Base-by-base conservation (phyloP, 768 basidiomycete genomes). In the Podaxis sp. region DNA sequence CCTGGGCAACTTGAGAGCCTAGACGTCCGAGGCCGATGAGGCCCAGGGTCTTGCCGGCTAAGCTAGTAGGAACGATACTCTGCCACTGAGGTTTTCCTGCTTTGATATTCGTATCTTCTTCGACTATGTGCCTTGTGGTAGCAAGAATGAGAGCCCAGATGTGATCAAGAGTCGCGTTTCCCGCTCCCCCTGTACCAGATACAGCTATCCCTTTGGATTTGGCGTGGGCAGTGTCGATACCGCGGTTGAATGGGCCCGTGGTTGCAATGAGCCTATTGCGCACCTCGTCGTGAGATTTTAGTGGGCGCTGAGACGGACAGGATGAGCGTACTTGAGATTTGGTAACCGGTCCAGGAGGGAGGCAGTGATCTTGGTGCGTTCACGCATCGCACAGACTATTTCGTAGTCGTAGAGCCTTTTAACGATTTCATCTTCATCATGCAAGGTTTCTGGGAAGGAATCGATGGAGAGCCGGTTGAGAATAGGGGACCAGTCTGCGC, bases 311-410 rank as follows among this genome's bases (percentile, higher is more conserved):
- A 36, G 19, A 19, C 0, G 22, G 11, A 28, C 3, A 59, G 48
- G 17, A 63, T 44, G 15, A 5, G 58, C 75, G 33, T 39, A 79
- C 75, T 77, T 80, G 49, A 90, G 77, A 53, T 84, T 84, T 6
- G 87, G 87, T 38, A 90, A 75, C 49, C 77, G 76, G 58, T 81
- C 81, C 49, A 90, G 69, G 9, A 87, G 65, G 0, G 79, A 73
- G 5, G 75, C 70, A 6, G 77, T 69, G 68, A 90, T 83, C 61
- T 81, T 83, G 0, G 88, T 89, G 33, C 88, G 76, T 66, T 89
- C 88, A 56, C 88, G 77, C 87, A 89, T 89, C 3, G 86, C 79
- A 69, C 84, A 85, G 22, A 89, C 77, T 48, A 90, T 80, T 4
- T 82, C 71, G 70, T 84, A 88, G 1, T 79, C 75, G 52, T 77